Percentiles rank a stretch among this genome's conserved stretches.
These are phyloP conservation scores for Porcisia hertigi DNA, from an alignment of 208 protist genomes.

Conservation along the genomic window DNA sequence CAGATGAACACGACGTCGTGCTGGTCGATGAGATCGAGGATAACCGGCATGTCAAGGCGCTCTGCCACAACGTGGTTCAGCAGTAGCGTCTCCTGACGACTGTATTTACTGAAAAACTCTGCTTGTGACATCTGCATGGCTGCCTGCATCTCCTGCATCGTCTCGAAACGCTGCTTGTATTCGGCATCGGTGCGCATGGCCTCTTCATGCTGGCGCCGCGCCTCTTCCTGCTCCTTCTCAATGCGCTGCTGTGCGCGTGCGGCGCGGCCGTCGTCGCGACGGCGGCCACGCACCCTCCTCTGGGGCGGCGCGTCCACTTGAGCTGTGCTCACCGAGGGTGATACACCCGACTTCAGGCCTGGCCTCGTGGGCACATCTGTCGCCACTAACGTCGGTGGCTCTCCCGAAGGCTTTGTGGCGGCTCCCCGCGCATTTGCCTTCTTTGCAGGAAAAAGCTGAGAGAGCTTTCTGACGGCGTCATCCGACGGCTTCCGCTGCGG, in stretches of 20 bases:
- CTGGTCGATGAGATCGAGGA: conserved; percentile 74
- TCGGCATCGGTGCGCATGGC: conserved; percentile 64
- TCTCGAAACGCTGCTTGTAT: conserved; percentile 73
- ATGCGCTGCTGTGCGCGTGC: conserved; percentile 39
- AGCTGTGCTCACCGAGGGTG: not conserved
- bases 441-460: conserved; percentile 36
- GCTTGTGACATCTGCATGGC: conserved; percentile 52
- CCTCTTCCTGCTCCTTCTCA: conserved; percentile 38
- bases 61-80: conserved; percentile 49
- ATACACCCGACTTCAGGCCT: not conserved
- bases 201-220: conserved; percentile 60
- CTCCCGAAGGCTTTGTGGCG: not conserved
- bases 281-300: conserved; percentile 35
- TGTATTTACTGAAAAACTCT: conserved; percentile 56
- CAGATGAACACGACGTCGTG: conserved; percentile 89
- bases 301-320: not conserved
- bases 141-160: conserved; percentile 59
- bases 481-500: not conserved
- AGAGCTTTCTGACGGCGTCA: conserved; percentile 23
- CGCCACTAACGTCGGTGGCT: not conserved
- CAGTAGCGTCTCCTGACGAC: conserved; percentile 48
- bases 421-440: not conserved
- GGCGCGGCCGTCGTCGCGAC: conserved; percentile 32
- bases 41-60: conserved; percentile 83
- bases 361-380: not conserved